phyloP scores from a whole-genome alignment of 1,139 yeast species.

The Magnusiomyces sp. region DNA sequence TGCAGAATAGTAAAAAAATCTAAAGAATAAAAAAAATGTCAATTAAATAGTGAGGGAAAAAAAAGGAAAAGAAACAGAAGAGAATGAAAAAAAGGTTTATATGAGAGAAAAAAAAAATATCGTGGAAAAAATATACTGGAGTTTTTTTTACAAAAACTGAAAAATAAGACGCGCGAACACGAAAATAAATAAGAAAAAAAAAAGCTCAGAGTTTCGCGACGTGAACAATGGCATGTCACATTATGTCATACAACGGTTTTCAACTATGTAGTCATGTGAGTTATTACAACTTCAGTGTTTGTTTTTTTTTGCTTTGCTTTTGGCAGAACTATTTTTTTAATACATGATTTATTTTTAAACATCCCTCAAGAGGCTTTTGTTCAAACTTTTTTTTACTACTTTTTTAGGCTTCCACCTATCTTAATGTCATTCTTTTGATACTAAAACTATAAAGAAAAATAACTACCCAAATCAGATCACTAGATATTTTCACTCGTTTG shows the following conservation, averaged over 20 bases:
- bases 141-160: background rate
- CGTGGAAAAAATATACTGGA: background rate
- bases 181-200: background rate
- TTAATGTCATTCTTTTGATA: no score
- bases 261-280: background rate
- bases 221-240: background rate
- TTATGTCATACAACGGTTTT: background rate
- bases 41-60: slow-evolving; percentile 1
- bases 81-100: background rate
- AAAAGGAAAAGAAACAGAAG: background rate
- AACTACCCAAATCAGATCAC: no score
- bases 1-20: no score
- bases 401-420: no score
- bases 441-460: no score
- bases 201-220: background rate
- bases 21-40: background rate
- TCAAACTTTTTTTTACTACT: no score
- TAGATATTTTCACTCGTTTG: no score
- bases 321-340: no score
- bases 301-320: background rate
- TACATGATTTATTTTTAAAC: no score
- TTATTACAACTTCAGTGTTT: background rate
- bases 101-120: background rate
- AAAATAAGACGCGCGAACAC: background rate
- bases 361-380: no score